phyloP scores from a whole-genome alignment of 2,329 filamentous ascomycete genomes.

The Fusarium sambucinum region DNA sequence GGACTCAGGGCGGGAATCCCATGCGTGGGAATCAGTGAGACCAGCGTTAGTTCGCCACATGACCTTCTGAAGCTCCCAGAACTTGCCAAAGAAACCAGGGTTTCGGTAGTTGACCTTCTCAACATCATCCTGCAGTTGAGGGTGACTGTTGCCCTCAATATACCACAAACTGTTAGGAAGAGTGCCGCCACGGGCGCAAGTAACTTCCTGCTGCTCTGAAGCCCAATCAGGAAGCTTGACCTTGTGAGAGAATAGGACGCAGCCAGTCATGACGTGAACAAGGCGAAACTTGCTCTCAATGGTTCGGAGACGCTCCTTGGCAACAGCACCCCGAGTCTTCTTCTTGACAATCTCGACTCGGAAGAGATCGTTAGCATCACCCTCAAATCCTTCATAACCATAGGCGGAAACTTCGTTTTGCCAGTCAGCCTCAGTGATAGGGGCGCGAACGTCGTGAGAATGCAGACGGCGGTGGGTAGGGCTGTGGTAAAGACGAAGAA shows the following conservation, averaged over 20 bases:
- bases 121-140: constrained; percentile 76
- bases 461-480: constrained; percentile 90
- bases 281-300: constrained; percentile 98
- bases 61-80: constrained; percentile 95
- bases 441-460: constrained; percentile 92
- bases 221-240: constrained; percentile 99
- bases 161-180: constrained; percentile 98
- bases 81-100: constrained; percentile 96
- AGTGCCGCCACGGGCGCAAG: constrained; percentile 90
- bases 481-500: constrained; percentile 85
- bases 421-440: constrained; percentile 90
- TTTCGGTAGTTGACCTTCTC: constrained; percentile 97
- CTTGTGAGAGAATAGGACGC: constrained; percentile 96
- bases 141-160: constrained; percentile 89
- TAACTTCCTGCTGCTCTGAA: constrained; percentile 99
- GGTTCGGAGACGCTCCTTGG: constrained; percentile 88
- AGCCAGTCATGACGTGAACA: constrained; percentile 96
- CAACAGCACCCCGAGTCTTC: constrained; percentile 80
- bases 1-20: constrained; percentile 93
- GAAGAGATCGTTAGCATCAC: constrained; percentile 97
- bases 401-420: constrained; percentile 97
- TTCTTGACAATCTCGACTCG: constrained; percentile 93
- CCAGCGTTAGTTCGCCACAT: constrained; percentile 99
- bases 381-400: constrained; percentile 95
- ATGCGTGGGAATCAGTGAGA: constrained; percentile 94